Percentiles rank a stretch among this genome's conserved stretches.
These are phyloP conservation scores for Vachellia collinsii DNA, from an alignment of 306 rosid genomes.

Conservation along the genomic window DNA sequence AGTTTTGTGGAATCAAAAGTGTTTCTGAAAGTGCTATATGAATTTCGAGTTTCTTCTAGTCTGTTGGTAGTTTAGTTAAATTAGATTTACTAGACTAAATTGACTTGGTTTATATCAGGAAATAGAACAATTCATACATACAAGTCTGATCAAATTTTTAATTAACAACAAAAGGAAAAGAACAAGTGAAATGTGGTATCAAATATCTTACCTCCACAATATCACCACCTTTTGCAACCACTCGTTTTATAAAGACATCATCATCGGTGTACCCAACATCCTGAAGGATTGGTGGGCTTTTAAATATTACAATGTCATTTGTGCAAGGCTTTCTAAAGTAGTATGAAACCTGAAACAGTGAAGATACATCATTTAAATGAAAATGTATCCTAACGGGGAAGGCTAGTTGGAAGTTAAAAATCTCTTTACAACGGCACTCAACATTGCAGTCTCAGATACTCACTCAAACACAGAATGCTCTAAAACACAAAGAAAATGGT, in stretches of 20 bases:
- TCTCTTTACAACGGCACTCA: neutral
- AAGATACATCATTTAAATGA: slow-evolving; percentile 24
- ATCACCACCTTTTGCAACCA: slow-evolving; percentile 94
- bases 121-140: slow-evolving; percentile 9
- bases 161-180: slow-evolving; percentile 16
- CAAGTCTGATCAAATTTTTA: slow-evolving; percentile 5
- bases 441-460: slow-evolving; percentile 8
- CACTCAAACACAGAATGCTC: slow-evolving; percentile 16
- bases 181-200: slow-evolving; percentile 10
- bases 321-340: slow-evolving; percentile 94
- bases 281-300: slow-evolving; percentile 96
- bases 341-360: slow-evolving; percentile 77
- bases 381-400: slow-evolving; percentile 20
- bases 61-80: neutral
- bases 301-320: slow-evolving; percentile 88
- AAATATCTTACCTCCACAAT: slow-evolving; percentile 75
- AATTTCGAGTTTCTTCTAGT: neutral
- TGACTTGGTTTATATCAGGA: neutral
- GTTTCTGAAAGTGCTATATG: neutral
- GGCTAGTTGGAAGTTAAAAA: slow-evolving; percentile 18
- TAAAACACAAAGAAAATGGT: neutral
- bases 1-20: neutral
- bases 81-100: neutral
- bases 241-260: slow-evolving; percentile 91
- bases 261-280: slow-evolving; percentile 90